Evolutionary conservation across 805 yeast genomes (phyloP), one percentile per base, ranked within the genome.

Genomic region (Barnettozyma vustinii): DNA sequence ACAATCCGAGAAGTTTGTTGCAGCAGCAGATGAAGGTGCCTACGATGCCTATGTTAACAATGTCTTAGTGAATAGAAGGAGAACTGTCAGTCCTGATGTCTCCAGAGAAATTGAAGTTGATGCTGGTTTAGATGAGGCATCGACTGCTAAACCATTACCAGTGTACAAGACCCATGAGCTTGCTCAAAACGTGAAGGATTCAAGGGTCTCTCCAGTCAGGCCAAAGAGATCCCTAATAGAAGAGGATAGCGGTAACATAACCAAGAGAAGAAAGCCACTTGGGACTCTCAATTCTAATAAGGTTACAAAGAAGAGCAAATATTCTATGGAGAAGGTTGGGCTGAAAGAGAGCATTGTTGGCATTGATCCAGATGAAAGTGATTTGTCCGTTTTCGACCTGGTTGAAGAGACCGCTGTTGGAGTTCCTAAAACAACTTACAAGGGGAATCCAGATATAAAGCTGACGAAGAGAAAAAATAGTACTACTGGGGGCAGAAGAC

Each of bases 1-100:
- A 54, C 80, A 79, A 32, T 71, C 81, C 0, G 83, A 70, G 27
- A 72, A 74, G 53, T 67, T 81, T 40, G 79, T 79, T 3, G 87
- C 80, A 62, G 90, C 90, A 1, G 79, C 83, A 19, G 60, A 36
- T 42, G 56, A 56, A 3, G 59, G 48, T 36, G 55, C 51, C 4
- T 52, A 21, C 13, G 51, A 48, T 30, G 36, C 25, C n/a, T 42
- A 37, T 25, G 39, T 46, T 10, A 40, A 42, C 15, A 21, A 44
- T 40, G 46, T 44, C 13, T 35, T 45, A 37, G 39, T 49, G 16
- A 49, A 45, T 25, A 45, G 52, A 49, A 45, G 49, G 39, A 42
- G 35, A 16, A 42, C 48, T 13, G 33, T 41, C 15, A 35, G 46
- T 18, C 37, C 47, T 4, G 47, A 48, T 13, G 45, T 40, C 25